Base-by-base conservation (phyloP, 2,329 filamentous ascomycete species). In the Aspergillus sp. region DNA sequence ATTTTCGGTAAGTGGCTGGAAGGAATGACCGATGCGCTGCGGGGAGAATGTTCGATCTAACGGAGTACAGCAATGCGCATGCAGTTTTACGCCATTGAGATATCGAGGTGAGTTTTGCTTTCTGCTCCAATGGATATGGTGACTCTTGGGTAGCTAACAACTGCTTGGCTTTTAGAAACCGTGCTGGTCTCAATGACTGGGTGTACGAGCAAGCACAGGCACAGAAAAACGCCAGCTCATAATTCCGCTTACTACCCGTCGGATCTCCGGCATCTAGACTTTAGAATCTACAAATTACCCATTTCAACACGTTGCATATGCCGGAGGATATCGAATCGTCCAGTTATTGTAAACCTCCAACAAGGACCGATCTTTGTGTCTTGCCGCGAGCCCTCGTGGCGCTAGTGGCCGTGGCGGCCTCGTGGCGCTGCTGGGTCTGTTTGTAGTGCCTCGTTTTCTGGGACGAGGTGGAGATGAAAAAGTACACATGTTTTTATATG, bases 111-210 rank as follows among this genome's bases (percentile, higher is more conserved):
- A 69, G 80, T 70, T 17, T 30, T 9, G 27, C 27, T 30, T 30
- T 30, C 9, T 30, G 7, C 39, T 20, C 13, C 12, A 24, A n/a
- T 4, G 34, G 22, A 24, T 13, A 41, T 39, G 27, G 27, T 37
- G 37, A 54, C 5, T 15, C n/a, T 30, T 24, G n/a, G 50, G 33
- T 17, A 48, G 27, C 33, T 51, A 42, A 46, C 9, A 9, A 30
- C 27, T 30, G 27, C 3, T 49, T n/a, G 42, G n/a, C 15, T 45
- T 44, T 46, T 47, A 87, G 87, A 67, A 99, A 99, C 78, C 88
- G 88, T 60, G 84, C 85, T 54, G 93, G 93, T 27, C 78, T 98
- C 58, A 99, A 99, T 71, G 95, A 99, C 76, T 99, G 95, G 95
- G 86, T 99, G 62, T 95, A 93, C 75, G 93, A 98, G 78, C 83